Evolutionary conservation across 1,284 basidiomycete genomes (phyloP).

Genomic region (Jaminaea rosea): DNA sequence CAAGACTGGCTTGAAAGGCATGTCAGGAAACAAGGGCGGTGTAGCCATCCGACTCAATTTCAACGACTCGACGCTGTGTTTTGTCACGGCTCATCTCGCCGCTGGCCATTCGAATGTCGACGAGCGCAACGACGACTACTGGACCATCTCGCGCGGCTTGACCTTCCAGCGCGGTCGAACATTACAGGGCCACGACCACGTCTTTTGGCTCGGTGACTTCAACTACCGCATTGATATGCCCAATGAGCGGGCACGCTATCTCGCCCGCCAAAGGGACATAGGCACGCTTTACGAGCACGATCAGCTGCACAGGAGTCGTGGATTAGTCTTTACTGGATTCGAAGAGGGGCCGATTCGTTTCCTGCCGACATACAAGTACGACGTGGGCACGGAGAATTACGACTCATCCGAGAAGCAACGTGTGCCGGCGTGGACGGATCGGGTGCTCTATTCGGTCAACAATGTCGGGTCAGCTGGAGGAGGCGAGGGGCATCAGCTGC

Average conservation of each 20-base stretch:
- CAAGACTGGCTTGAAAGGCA: constrained; percentile 93
- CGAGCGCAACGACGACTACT: constrained; percentile 86
- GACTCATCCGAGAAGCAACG: constrained; percentile 94
- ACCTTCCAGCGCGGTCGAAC: constrained; percentile 81
- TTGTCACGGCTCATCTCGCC: constrained; percentile 89
- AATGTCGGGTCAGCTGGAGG: constrained; percentile 46
- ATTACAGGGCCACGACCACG: constrained; percentile 73
- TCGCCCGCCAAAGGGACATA: constrained; percentile 60
- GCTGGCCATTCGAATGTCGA: constrained; percentile 81
- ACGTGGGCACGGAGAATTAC: constrained; percentile 66
- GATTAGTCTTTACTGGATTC: constrained; percentile 66
- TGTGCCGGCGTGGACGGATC: constrained; percentile 79
- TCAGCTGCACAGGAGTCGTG: constrained; percentile 32
- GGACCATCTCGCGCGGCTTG: constrained; percentile 71
- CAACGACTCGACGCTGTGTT: constrained; percentile 83
- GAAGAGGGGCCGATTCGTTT: constrained; percentile 81
- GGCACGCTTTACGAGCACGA: constrained; percentile 69
- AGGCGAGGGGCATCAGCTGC: constrained; percentile 7
- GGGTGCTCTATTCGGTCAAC: constrained; percentile 65
- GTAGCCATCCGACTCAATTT: constrained; percentile 86
- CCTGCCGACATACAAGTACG: constrained; percentile 79
- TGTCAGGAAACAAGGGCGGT: constrained; percentile 85
- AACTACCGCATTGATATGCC: constrained; percentile 88
- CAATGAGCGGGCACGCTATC: constrained; percentile 66
- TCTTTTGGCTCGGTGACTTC: constrained; percentile 85